Base-by-base conservation (phyloP, 2,329 filamentous ascomycete species). In the Dryadomyces quercus-mongolicae region DNA sequence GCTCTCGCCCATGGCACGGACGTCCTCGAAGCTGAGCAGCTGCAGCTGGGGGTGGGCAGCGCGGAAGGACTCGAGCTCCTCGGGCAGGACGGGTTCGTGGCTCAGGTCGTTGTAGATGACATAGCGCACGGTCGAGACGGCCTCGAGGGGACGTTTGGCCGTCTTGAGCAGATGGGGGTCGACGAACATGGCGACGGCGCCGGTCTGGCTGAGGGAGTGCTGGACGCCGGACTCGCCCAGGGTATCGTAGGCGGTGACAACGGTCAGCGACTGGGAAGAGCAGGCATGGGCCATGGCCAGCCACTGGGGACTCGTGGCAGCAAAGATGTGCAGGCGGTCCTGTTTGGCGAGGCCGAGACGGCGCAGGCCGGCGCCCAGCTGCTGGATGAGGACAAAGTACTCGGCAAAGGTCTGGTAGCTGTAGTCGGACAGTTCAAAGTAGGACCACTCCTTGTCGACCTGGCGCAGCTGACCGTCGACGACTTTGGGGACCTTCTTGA, bases 161-260 rank as follows among this genome's bases (percentile, higher is more conserved):
- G 82, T 79, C 65, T 80, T 77, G 58, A 86, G 72, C 51, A 95
- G 81, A 62, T 87, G 82, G 9, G 91, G 86, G 66, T 96, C 91
- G 58, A 89, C 78, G 71, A 91, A 95, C 74, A 96, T 92, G 68
- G 85, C 84, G 62, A 82, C 82, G 52, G 88, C 85, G 58, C 82
- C 75, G 53, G 89, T 93, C 71, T 95, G 87, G 21, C 83, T 75
- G 59, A 96, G 79, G 3, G 90, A 94, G 73, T 95, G 90, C 71
- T 85, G 82, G 59, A 96, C 79, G 49, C 90, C 91, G 58, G 84
- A 82, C 63, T 88, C 80, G 53, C 91, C 91, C 47, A 96, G 84
- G 34, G 90, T 95, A 68, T 96, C 91, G 70, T 96, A 96, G 51
- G 91, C 90, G 48, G 92, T 97, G 51, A 96, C 92, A 61, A 96